Conservation (phyloP, 371 early-diverging fungal species). For the Mucor mucedo region DNA sequence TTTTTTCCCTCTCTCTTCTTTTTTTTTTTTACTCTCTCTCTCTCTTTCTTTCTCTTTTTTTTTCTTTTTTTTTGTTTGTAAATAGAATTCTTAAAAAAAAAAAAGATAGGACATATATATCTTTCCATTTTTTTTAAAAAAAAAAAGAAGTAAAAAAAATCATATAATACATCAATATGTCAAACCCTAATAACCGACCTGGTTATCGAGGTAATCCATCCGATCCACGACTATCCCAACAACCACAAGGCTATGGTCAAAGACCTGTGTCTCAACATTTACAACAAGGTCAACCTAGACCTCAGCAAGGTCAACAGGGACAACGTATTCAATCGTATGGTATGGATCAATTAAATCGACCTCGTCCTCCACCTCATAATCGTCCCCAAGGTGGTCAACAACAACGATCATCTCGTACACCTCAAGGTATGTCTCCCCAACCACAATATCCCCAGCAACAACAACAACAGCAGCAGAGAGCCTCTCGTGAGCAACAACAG, state of each 20-base stretch:
- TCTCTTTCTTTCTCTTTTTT: conserved; percentile 19
- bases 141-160: not conserved
- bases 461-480: conserved; percentile 7
- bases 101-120: too few species aligned
- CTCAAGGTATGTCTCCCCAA: not conserved
- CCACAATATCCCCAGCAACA: conserved; percentile 11
- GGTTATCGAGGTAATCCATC: conserved; percentile 18
- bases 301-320: not conserved
- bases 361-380: conserved; percentile 24
- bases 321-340: conserved; percentile 20
- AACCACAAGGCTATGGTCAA: conserved; percentile 10
- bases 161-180: conserved; percentile 11
- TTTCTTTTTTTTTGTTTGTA: conserved; percentile 8
- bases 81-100: not conserved
- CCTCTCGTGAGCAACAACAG: not conserved
- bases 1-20: conserved; percentile 18
- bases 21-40: conserved; percentile 8
- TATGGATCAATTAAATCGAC: conserved; percentile 23
- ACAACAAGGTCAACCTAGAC: conserved; percentile 9
- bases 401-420: conserved; percentile 11
- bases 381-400: conserved; percentile 17
- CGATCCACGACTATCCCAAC: conserved; percentile 30
- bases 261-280: conserved; percentile 18
- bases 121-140: too few species aligned
- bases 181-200: conserved; percentile 29